These are phyloP conservation scores for Barnettozyma sucrosica DNA, from an alignment of 805 yeast species.

Conservation along the genomic window DNA sequence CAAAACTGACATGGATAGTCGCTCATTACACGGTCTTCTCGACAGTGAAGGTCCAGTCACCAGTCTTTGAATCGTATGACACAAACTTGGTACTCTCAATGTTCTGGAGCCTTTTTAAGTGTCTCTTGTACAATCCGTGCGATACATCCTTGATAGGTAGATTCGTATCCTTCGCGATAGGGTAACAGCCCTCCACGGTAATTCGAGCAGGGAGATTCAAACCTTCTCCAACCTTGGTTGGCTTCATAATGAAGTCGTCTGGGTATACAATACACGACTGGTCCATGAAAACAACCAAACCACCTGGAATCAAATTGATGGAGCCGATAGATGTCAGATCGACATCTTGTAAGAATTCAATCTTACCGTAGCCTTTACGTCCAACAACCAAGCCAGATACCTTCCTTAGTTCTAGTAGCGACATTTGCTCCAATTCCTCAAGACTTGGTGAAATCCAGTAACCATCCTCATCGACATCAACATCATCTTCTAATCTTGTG, in stretches of 20 bases:
- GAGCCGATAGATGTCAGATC: constrained; percentile 68
- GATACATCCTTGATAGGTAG: constrained; percentile 72
- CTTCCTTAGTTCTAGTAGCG: constrained; percentile 57
- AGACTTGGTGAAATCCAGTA: constrained; percentile 85
- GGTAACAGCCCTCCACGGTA: constrained; percentile 75
- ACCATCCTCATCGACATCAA: constrained; percentile 50
- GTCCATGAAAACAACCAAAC: constrained; percentile 52
- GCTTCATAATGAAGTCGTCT: constrained; percentile 45
- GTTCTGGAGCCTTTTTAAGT: constrained; percentile 58
- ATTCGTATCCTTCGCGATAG: constrained; percentile 65
- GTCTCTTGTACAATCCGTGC: constrained; percentile 64
- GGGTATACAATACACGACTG: constrained; percentile 70
- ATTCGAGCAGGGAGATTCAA: constrained; percentile 71
- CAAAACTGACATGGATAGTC: neutral
- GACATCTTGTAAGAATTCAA: constrained; percentile 75
- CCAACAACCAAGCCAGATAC: constrained; percentile 72
- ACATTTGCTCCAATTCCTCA: constrained; percentile 50
- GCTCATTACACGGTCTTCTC: constrained; percentile 24
- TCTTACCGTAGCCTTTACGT: constrained; percentile 61
- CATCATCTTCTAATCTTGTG: constrained; percentile 10
- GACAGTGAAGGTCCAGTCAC: constrained; percentile 61
- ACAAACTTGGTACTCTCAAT: constrained; percentile 58
- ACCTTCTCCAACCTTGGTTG: constrained; percentile 69
- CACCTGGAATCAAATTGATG: constrained; percentile 59
- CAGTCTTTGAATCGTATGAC: constrained; percentile 70